Conservation (phyloP, 176 grass and related monocot species). For the Miscanthus lutarioriparius region DNA sequence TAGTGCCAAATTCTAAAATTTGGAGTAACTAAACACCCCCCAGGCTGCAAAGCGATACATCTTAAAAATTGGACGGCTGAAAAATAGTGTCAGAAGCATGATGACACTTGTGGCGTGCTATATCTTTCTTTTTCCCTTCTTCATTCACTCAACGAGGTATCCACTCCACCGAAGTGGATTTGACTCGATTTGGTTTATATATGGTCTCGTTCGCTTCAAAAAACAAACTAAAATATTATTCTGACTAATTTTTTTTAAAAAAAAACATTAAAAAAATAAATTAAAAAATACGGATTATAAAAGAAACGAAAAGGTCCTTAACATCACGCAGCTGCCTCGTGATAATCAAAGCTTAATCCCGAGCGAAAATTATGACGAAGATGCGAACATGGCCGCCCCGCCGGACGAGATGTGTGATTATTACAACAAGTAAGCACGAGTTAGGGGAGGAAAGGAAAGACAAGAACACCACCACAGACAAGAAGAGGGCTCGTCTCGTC, state of each 20-base stretch:
- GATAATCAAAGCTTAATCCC: neutral
- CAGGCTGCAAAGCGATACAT: no score
- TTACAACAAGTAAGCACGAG: neutral
- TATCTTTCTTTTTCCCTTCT: neutral
- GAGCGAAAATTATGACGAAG: neutral
- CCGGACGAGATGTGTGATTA: neutral
- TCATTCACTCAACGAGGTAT: neutral
- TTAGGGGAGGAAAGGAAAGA: neutral
- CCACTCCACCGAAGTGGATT: neutral
- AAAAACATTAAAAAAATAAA: no score
- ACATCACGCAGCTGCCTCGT: neutral
- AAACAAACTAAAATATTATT: no score
- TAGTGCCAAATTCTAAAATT: no score
- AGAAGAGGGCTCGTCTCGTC: slow-evolving; percentile 4
- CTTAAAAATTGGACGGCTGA: no score
- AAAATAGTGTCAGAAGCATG: neutral
- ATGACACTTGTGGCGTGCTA: neutral
- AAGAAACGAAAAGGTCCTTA: no score
- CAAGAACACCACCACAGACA: neutral
- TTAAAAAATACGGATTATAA: no score
- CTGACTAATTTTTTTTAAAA: no score
- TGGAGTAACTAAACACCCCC: no score
- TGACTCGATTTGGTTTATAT: no score
- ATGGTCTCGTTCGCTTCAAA: no score
- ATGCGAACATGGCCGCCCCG: neutral